Evolutionary conservation across 1,139 yeast genomes (phyloP).

Genomic region (Kluyveromyces sp.): DNA sequence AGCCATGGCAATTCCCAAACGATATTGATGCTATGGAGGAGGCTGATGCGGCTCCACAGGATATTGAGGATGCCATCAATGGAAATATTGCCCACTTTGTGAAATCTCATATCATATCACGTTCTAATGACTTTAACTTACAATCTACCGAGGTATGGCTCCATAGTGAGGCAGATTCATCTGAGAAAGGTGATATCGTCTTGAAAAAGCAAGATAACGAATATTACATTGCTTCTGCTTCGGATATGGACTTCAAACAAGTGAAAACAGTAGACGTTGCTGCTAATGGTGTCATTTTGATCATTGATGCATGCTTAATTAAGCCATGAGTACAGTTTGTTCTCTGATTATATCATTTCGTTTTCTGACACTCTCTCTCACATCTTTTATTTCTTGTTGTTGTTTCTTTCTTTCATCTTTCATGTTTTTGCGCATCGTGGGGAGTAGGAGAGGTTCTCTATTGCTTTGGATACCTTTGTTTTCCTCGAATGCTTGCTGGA

Average conservation of each 20-base stretch:
- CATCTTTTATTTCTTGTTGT: not conserved
- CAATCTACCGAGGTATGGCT: conserved; percentile 17
- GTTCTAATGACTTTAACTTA: conserved; percentile 15
- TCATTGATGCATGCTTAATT: conserved; percentile 39
- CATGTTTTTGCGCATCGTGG: too few species aligned
- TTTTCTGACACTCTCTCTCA: not conserved
- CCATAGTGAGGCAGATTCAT: conserved; percentile 25
- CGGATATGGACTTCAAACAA: conserved; percentile 32
- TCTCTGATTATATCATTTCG: not conserved
- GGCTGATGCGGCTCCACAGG: conserved; percentile 29
- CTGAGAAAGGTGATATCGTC: conserved; percentile 38
- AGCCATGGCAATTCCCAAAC: conserved; percentile 68
- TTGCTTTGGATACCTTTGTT: too few species aligned
- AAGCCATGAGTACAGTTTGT: not conserved
- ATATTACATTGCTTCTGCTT: conserved; percentile 35
- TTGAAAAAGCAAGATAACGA: conserved; percentile 38
- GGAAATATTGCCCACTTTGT: conserved; percentile 46
- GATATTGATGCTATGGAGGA: conserved; percentile 30
- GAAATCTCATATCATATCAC: conserved; percentile 44
- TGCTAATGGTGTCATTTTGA: conserved; percentile 52
- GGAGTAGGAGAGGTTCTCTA: too few species aligned
- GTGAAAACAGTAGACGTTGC: conserved; percentile 41
- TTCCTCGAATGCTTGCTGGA: too few species aligned
- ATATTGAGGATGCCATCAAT: conserved; percentile 37
- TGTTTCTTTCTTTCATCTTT: not conserved